Evolutionary conservation across 441 rosid species (phyloP).

Genomic region (Mallotus repandus): DNA sequence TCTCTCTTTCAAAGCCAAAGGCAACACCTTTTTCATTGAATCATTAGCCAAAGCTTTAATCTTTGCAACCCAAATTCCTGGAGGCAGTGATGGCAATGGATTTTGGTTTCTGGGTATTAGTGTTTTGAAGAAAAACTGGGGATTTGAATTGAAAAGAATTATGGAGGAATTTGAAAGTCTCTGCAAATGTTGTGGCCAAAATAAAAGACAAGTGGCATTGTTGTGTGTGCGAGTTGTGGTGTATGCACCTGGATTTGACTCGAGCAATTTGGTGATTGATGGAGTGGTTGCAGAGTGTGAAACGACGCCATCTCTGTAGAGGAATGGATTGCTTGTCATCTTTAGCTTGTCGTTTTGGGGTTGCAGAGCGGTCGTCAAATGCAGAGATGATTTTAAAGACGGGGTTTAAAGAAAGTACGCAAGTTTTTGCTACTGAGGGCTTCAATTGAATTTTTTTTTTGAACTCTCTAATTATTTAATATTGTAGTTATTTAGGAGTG

Average conservation of each 20-base stretch:
- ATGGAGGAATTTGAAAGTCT: constrained; percentile 54
- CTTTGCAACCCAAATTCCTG: constrained; percentile 35
- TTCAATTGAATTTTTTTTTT: too few relatives aligned
- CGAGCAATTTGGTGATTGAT: constrained; percentile 57
- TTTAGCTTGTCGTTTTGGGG: neutral
- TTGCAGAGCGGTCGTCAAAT: too few relatives aligned
- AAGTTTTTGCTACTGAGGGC: too few relatives aligned
- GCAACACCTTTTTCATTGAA: constrained; percentile 42
- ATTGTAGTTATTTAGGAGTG: rapidly evolving
- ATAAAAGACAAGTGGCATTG: constrained; percentile 47
- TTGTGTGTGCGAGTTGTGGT: constrained; percentile 76
- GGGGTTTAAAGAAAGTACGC: neutral
- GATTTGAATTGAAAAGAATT: constrained; percentile 51
- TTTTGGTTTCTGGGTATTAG: neutral
- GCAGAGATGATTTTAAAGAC: neutral
- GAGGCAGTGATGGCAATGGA: neutral
- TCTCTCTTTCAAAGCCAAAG: constrained; percentile 40
- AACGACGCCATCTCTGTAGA: constrained; percentile 57
- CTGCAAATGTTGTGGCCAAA: constrained; percentile 66
- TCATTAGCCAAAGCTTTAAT: constrained; percentile 43
- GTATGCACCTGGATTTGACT: constrained; percentile 72
- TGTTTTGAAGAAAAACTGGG: constrained; percentile 46
- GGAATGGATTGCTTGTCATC: constrained; percentile 39
- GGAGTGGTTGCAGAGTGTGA: constrained; percentile 40
- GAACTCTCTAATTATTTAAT: too few relatives aligned